These are phyloP conservation scores for Heterobasidion occidentale DNA, from an alignment of 1,284 basidiomycete genomes.

Conservation along the genomic window DNA sequence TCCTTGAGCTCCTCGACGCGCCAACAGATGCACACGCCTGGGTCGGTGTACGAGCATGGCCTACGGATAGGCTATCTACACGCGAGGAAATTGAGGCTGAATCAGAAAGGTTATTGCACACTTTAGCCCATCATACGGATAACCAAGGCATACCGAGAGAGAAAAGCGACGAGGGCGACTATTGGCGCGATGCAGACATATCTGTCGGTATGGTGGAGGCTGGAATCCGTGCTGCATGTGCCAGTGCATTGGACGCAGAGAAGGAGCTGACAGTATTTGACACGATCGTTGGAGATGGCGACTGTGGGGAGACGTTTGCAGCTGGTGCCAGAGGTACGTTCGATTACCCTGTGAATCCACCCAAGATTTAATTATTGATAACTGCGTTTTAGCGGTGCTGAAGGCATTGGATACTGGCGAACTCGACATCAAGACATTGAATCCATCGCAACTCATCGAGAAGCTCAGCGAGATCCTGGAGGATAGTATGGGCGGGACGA, in stretches of 20 bases:
- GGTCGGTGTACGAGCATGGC: conserved; percentile 23
- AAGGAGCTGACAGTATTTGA: conserved; percentile 33
- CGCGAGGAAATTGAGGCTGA: conserved; percentile 5
- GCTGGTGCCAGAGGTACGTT: conserved; percentile 19
- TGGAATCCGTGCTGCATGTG: conserved; percentile 21
- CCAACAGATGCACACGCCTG: conserved; percentile 31
- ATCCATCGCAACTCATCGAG: conserved; percentile 1
- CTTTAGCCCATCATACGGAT: not conserved
- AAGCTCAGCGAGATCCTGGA: conserved; percentile 16
- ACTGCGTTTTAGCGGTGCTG: conserved; percentile 6
- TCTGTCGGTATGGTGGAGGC: conserved; percentile 13
- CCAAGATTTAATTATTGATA: not conserved
- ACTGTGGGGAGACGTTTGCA: conserved; percentile 26
- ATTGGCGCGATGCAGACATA: conserved; percentile 5
- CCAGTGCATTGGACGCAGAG: conserved; percentile 27
- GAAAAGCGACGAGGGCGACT: not conserved
- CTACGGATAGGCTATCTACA: not conserved
- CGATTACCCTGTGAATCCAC: not conserved
- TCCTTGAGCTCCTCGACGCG: conserved; percentile 27
- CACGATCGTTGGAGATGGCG: conserved; percentile 29
- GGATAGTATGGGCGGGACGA: conserved; percentile 15
- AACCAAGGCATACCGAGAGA: not conserved
- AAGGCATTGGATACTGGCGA: conserved; percentile 8
- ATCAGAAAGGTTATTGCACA: not conserved
- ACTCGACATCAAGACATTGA: conserved; percentile 1